A percentile compares a stretch with the other conserved stretches of the same genome.
Evolutionary conservation across 371 early-diverging fungal genomes (phyloP).

Genomic region (Mortierella polycephala): DNA sequence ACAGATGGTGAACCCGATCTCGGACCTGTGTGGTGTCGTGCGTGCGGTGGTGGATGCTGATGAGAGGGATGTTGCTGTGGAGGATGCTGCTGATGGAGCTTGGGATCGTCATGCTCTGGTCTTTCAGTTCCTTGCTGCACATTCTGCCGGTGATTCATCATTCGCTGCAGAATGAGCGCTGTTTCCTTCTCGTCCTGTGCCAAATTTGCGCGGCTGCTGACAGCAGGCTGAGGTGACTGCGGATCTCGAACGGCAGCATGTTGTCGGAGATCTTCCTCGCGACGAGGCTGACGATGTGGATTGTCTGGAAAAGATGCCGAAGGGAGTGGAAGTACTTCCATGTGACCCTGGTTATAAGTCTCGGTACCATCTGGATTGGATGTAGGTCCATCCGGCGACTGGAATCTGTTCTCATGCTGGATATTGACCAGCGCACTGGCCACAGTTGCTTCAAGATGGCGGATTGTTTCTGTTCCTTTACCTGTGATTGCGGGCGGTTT

Average conservation of each 20-base stretch:
- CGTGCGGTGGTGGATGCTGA: constrained; percentile 4
- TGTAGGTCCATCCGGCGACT: constrained; percentile 11
- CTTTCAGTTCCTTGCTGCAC: constrained; percentile 14
- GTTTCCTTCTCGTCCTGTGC: constrained; percentile 36
- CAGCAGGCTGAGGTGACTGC: constrained; percentile 1
- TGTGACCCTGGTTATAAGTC: constrained; percentile 7
- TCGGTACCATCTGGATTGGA: constrained; percentile 6
- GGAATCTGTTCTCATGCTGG: constrained; percentile 32
- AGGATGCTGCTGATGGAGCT: background rate
- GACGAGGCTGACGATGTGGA: constrained; percentile 7
- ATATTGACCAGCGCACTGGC: constrained; percentile 37
- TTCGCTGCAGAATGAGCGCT: constrained; percentile 27
- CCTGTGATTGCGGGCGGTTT: constrained; percentile 1
- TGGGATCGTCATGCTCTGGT: constrained; percentile 7
- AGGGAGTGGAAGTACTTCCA: constrained; percentile 5
- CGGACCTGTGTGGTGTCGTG: background rate
- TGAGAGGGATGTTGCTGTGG: constrained; percentile 12
- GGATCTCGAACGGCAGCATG: background rate
- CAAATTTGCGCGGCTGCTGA: constrained; percentile 4
- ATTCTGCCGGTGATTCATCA: constrained; percentile 33
- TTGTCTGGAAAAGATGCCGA: constrained; percentile 5
- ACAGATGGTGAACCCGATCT: too few species aligned
- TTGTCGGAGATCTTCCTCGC: background rate
- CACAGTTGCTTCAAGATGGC: constrained; percentile 27
- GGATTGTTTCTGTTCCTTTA: constrained; percentile 19